Evolutionary conservation across 179 eudicot genomes (phyloP).

Genomic region (Carnegiea gigantea): DNA sequence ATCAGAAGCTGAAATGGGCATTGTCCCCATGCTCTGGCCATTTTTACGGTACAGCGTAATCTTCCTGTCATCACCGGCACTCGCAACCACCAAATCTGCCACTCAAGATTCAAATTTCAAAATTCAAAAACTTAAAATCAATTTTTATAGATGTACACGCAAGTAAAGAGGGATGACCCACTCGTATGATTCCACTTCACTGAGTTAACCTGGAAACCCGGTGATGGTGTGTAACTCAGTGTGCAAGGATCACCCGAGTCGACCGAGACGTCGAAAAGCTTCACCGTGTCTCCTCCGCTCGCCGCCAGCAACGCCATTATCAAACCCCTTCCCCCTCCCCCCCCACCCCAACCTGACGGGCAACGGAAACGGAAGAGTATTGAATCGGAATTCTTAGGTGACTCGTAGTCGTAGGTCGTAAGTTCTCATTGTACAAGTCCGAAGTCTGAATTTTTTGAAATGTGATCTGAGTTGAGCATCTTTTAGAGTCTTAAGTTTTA

Average conservation of each 20-base stretch:
- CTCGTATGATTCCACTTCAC: conserved; percentile 96
- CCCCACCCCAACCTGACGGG: conserved; percentile 67
- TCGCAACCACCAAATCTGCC: conserved; percentile 94
- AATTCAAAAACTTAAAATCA: background rate
- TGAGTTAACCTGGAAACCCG: conserved; percentile 59
- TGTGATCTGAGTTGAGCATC: too few species aligned
- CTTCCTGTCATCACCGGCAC: conserved; percentile 87
- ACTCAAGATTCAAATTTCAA: conserved; percentile 7
- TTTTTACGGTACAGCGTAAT: conserved; percentile 75
- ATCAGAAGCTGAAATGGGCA: conserved; percentile 57
- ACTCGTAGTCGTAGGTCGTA: too few species aligned
- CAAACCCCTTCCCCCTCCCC: too few species aligned
- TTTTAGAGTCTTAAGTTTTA: too few species aligned
- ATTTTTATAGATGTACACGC: background rate
- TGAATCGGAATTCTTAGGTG: too few species aligned
- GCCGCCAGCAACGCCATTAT: conserved; percentile 66
- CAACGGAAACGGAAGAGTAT: too few species aligned
- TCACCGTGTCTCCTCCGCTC: conserved; percentile 84
- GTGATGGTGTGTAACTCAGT: conserved; percentile 67
- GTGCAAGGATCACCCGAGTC: conserved; percentile 77
- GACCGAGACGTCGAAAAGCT: conserved; percentile 71
- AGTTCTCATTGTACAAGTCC: too few species aligned
- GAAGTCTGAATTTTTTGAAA: too few species aligned
- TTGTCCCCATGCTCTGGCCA: conserved; percentile 77
- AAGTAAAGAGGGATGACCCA: conserved; percentile 15